These are phyloP conservation scores for Tuber calosporum DNA, from an alignment of 495 filamentous ascomycete species.

Conservation along the genomic window DNA sequence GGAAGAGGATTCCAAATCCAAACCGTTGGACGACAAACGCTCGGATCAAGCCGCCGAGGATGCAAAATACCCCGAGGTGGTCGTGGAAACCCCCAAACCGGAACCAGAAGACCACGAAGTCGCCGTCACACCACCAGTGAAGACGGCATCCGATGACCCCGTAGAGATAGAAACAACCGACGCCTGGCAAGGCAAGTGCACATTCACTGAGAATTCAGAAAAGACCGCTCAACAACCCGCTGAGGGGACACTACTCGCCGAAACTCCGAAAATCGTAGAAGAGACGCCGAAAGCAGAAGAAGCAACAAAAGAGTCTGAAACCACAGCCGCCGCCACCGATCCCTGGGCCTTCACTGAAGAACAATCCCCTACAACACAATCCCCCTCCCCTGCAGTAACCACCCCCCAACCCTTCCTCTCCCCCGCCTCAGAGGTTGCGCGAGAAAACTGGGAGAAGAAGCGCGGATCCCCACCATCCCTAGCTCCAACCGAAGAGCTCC, in stretches of 20 bases:
- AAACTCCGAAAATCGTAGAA: neutral
- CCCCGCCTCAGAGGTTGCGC: conserved; percentile 15
- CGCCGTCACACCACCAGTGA: neutral
- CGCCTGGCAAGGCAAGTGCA: neutral
- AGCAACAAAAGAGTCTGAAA: neutral
- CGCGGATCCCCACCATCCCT: neutral
- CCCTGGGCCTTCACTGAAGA: neutral
- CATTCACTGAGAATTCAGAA: neutral
- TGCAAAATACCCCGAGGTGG: neutral
- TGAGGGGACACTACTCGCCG: neutral
- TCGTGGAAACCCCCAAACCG: neutral
- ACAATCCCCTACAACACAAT: neutral
- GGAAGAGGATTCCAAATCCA: neutral
- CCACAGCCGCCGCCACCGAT: neutral
- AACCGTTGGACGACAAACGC: neutral
- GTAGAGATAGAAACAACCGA: neutral
- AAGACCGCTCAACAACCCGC: neutral
- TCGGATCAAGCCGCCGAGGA: neutral
- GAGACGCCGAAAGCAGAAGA: neutral
- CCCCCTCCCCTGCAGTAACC: neutral
- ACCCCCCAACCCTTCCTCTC: neutral
- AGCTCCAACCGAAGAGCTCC: neutral
- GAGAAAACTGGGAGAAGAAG: conserved; percentile 16
- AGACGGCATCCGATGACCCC: neutral
- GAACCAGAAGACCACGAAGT: neutral